Evolutionary conservation across 2,329 filamentous ascomycete species (phyloP).

Genomic region (Aspergillus jensenii): DNA sequence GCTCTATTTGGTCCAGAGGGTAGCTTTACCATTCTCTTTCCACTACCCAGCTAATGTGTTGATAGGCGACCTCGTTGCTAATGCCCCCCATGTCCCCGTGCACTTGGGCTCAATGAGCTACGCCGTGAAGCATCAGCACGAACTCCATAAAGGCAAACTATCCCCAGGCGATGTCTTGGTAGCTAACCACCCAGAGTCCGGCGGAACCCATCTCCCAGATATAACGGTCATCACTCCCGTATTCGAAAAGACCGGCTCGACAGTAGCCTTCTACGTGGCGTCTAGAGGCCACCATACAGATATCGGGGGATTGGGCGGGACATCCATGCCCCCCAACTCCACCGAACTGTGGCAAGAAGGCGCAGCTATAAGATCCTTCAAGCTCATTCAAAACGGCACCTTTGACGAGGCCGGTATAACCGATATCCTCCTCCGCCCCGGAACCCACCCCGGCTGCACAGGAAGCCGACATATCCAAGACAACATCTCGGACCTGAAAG

Average conservation of each 20-base stretch:
- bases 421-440: constrained; percentile 72
- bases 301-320: constrained; percentile 78
- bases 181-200: constrained; percentile 80
- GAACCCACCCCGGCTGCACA: constrained; percentile 70
- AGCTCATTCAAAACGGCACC: constrained; percentile 71
- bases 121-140: constrained; percentile 73
- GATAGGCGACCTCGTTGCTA: constrained; percentile 62
- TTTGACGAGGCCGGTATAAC: constrained; percentile 77
- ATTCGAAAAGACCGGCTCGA: constrained; percentile 63
- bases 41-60: not conserved
- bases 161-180: constrained; percentile 79
- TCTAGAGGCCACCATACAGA: constrained; percentile 80
- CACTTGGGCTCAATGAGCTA: constrained; percentile 85
- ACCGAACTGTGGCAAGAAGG: constrained; percentile 50
- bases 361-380: constrained; percentile 46
- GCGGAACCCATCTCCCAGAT: constrained; percentile 79
- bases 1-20: constrained; percentile 73
- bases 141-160: constrained; percentile 76
- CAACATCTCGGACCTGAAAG: constrained; percentile 83
- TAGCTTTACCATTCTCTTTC: not conserved
- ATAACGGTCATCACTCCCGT: constrained; percentile 80
- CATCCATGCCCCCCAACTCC: constrained; percentile 70
- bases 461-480: constrained; percentile 77
- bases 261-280: constrained; percentile 77
- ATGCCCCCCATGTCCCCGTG: constrained; percentile 76